Evolutionary conservation across 495 filamentous ascomycete species (phyloP).

Genomic region (Aspergillus cristatus): DNA sequence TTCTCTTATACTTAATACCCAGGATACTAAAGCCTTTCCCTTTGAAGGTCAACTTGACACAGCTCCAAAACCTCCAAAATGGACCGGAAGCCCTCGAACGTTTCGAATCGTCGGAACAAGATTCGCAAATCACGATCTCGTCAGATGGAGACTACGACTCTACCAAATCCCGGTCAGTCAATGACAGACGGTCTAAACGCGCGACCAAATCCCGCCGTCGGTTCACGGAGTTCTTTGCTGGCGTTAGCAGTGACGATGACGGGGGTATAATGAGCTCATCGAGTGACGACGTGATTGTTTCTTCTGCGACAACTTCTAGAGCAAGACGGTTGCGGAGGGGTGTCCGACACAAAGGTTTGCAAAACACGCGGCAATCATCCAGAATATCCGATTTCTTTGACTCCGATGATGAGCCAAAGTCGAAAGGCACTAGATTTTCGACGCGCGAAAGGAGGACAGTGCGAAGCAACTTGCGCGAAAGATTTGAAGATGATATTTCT

Average conservation of each 20-base stretch:
- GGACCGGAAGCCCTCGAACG: slow-evolving; percentile 21
- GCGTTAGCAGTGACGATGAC: slow-evolving; percentile 11
- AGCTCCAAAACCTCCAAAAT: slow-evolving; percentile 24
- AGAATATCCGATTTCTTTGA: slow-evolving; percentile 4
- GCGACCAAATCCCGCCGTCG: slow-evolving; percentile 3
- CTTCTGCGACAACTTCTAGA: slow-evolving; percentile 12
- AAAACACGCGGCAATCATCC: background rate
- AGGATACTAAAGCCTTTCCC: slow-evolving; percentile 7
- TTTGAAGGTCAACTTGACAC: slow-evolving; percentile 17
- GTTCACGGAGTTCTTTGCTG: slow-evolving; percentile 13
- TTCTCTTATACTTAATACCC: background rate
- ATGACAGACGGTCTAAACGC: slow-evolving; percentile 5
- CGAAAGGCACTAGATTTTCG: slow-evolving; percentile 17
- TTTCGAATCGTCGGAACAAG: slow-evolving; percentile 7
- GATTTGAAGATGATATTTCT: slow-evolving; percentile 58
- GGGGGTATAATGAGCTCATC: slow-evolving; percentile 6
- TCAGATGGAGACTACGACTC: slow-evolving; percentile 7
- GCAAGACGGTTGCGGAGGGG: slow-evolving; percentile 30
- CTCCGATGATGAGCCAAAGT: slow-evolving; percentile 5
- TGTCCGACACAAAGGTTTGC: background rate
- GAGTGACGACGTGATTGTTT: slow-evolving; percentile 16
- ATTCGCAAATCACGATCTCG: background rate
- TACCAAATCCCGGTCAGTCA: slow-evolving; percentile 1
- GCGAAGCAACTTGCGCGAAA: slow-evolving; percentile 54
- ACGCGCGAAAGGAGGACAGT: slow-evolving; percentile 17